phyloP scores from a whole-genome alignment of 257 asterid genomes.

The Nicotiana otophora region DNA sequence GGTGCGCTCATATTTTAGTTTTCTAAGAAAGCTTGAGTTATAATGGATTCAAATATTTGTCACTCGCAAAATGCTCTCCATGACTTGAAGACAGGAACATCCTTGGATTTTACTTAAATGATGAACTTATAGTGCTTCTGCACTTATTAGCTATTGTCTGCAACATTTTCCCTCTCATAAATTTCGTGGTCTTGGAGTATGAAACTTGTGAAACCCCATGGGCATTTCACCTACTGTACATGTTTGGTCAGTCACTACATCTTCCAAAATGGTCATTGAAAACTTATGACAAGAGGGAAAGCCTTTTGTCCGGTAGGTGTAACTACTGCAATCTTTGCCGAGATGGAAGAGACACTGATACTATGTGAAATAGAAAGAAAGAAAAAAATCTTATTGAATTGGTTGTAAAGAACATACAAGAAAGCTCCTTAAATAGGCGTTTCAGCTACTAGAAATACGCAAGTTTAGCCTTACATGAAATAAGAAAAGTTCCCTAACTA shows the following conservation, averaged over 20 bases:
- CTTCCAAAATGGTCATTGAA: neutral
- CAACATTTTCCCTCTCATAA: neutral
- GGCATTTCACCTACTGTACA: neutral
- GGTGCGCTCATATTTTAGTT: conserved; percentile 22
- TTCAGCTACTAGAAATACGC: neutral
- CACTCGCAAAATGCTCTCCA: neutral
- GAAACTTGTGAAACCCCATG: neutral
- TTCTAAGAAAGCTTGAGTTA: neutral
- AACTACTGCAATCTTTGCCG: neutral
- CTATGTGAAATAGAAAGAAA: neutral
- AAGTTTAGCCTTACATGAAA: neutral
- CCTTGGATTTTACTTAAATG: neutral
- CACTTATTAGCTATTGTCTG: neutral
- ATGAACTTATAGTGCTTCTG: neutral
- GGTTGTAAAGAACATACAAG: neutral
- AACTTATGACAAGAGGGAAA: neutral
- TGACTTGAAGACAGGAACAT: neutral
- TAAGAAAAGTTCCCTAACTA: neutral
- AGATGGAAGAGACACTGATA: neutral
- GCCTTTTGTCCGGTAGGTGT: neutral
- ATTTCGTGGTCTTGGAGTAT: neutral
- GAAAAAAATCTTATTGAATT: neutral
- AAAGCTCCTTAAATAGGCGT: neutral
- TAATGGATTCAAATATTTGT: neutral
- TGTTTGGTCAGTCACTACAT: neutral